Percentiles rank a stretch among this genome's conserved stretches.
These are phyloP conservation scores for Zelonia costaricensis DNA, from an alignment of 208 protist species.

Conservation along the genomic window DNA sequence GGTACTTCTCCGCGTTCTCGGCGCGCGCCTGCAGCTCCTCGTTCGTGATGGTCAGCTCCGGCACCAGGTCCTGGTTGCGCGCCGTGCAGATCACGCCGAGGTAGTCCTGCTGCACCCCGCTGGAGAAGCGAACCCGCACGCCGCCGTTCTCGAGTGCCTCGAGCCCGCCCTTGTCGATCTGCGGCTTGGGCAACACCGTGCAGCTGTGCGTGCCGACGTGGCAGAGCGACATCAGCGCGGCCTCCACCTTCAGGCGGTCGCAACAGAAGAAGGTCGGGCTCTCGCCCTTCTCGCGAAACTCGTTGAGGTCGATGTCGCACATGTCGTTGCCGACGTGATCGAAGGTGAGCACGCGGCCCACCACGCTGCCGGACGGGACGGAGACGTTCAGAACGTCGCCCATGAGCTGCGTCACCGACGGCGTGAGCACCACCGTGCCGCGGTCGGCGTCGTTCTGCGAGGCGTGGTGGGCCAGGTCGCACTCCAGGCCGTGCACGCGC, in stretches of 20 bases:
- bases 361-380: conserved; percentile 88
- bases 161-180: conserved; percentile 76
- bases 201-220: conserved; percentile 82
- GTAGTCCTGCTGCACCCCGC: conserved; percentile 82
- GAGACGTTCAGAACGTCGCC: conserved; percentile 91
- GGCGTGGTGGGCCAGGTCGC: conserved; percentile 80
- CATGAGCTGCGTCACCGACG: conserved; percentile 91
- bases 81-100: conserved; percentile 89
- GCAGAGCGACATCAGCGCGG: conserved; percentile 84
- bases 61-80: conserved; percentile 69
- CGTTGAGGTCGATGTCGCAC: conserved; percentile 92
- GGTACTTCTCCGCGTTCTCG: conserved; percentile 79
- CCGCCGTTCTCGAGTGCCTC: conserved; percentile 81
- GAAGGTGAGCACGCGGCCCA: conserved; percentile 88
- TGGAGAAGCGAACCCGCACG: conserved; percentile 85
- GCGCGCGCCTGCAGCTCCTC: conserved; percentile 84
- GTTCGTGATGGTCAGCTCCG: conserved; percentile 82
- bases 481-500: conserved; percentile 86
- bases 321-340: conserved; percentile 93
- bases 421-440: conserved; percentile 88
- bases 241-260: conserved; percentile 85
- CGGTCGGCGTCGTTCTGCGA: conserved; percentile 75
- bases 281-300: conserved; percentile 92
- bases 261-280: conserved; percentile 94
- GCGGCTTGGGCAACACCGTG: conserved; percentile 76